Evolutionary conservation across 2,329 filamentous ascomycete species (phyloP).

Genomic region (Fusarium neocosmosporiellum): DNA sequence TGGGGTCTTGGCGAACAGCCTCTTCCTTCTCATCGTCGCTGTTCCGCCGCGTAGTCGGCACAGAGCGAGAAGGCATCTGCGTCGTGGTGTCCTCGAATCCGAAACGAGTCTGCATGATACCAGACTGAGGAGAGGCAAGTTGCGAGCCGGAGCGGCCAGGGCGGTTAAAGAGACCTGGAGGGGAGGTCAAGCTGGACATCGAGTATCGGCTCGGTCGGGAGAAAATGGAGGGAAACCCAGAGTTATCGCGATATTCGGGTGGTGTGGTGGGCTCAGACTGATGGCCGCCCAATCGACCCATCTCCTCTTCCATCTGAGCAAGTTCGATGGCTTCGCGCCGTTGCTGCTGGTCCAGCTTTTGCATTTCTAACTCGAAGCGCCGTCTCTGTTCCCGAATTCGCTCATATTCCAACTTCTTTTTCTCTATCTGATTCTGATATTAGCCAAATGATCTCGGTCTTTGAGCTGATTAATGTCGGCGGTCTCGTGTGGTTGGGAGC

Average conservation of each 20-base stretch:
- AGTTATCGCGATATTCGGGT: constrained; percentile 85
- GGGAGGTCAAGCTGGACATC: constrained; percentile 85
- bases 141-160: constrained; percentile 82
- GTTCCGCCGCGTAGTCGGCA: constrained; percentile 87
- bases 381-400: constrained; percentile 88
- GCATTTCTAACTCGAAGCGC: constrained; percentile 92
- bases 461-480: neutral
- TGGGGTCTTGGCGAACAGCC: constrained; percentile 74
- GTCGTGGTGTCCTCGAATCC: constrained; percentile 68
- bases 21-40: constrained; percentile 91
- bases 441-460: constrained; percentile 40
- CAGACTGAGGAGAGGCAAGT: constrained; percentile 80
- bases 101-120: constrained; percentile 68
- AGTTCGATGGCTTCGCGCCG: constrained; percentile 86
- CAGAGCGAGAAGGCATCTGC: constrained; percentile 81
- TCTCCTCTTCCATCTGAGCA: constrained; percentile 84
- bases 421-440: constrained; percentile 77
- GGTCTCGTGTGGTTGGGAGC: constrained; percentile 3
- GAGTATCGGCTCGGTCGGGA: constrained; percentile 90
- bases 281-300: constrained; percentile 74
- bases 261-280: constrained; percentile 97
- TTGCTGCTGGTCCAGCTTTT: constrained; percentile 86
- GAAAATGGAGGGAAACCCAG: constrained; percentile 81
- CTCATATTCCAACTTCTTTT: constrained; percentile 94
- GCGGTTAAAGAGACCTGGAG: constrained; percentile 79